phyloP scores from a whole-genome alignment of 2,329 filamentous ascomycete species.

The Aspergillus fumigatiaffinis region DNA sequence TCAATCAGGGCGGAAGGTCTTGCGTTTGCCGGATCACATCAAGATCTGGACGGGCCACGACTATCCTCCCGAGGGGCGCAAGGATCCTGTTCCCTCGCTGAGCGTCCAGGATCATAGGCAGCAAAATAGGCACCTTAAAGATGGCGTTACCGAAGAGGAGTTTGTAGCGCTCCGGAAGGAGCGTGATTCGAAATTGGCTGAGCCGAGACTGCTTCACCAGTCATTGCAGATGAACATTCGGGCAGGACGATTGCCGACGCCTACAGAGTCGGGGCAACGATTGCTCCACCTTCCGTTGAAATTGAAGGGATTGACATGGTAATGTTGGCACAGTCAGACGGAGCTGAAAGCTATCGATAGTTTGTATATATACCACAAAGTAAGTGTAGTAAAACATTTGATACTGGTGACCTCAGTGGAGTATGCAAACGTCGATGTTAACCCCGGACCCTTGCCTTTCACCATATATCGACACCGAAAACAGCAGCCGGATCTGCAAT shows the following conservation, averaged over 20 bases:
- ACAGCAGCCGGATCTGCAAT: too few relatives aligned
- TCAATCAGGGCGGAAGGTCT: conserved; percentile 41
- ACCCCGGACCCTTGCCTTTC: too few relatives aligned
- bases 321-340: background rate
- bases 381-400: too few relatives aligned
- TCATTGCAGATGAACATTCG: conserved; percentile 53
- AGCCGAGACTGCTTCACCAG: conserved; percentile 49
- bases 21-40: conserved; percentile 41
- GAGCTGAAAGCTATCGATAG: background rate
- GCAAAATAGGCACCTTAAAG: conserved; percentile 48
- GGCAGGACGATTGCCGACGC: conserved; percentile 42
- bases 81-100: conserved; percentile 37
- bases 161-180: conserved; percentile 44
- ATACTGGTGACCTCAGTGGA: too few relatives aligned
- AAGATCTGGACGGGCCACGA: conserved; percentile 56
- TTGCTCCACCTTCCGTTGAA: conserved; percentile 31
- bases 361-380: background rate
- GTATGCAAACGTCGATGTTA: too few relatives aligned
- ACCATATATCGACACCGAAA: too few relatives aligned
- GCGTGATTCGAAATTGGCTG: conserved; percentile 43
- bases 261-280: conserved; percentile 18
- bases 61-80: conserved; percentile 43
- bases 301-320: conserved; percentile 21
- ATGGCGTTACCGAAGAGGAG: conserved; percentile 40
- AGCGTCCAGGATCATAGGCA: conserved; percentile 47